These are phyloP conservation scores for Xylariaceae sp. DNA, from an alignment of 2,329 filamentous ascomycete species.

Conservation along the genomic window DNA sequence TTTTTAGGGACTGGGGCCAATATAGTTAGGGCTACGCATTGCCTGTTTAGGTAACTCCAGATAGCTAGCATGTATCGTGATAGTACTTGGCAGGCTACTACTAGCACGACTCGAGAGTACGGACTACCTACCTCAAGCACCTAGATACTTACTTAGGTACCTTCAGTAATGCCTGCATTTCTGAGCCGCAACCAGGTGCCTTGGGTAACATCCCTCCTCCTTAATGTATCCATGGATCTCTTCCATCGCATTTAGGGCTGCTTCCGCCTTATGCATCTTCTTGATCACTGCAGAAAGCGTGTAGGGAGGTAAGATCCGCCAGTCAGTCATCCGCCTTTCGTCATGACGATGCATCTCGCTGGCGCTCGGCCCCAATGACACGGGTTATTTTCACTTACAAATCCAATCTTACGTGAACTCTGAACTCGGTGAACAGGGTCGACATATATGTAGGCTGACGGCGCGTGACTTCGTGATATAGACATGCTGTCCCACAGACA, in stretches of 20 bases:
- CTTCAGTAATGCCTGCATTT: not conserved
- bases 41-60: not conserved
- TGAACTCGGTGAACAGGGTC: not conserved
- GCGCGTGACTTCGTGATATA: conserved; percentile 8
- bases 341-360: conserved; percentile 2
- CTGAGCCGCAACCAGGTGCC: too few relatives aligned
- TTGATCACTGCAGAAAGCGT: not conserved
- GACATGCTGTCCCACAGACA: not conserved
- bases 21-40: not conserved
- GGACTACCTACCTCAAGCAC: too few relatives aligned
- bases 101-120: too few relatives aligned
- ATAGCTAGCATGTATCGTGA: not conserved
- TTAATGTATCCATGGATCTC: too few relatives aligned
- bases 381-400: conserved; percentile 6
- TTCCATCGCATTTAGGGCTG: not conserved
- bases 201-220: too few relatives aligned
- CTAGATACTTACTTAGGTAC: too few relatives aligned
- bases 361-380: conserved; percentile 6
- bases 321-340: not conserved
- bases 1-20: not conserved
- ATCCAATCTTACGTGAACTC: conserved; percentile 4
- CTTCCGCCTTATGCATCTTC: not conserved
- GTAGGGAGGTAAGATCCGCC: too few relatives aligned
- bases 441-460: conserved; percentile 7
- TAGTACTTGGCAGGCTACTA: too few relatives aligned